Base-by-base conservation (phyloP, 2,329 filamentous ascomycete genomes). In the Nemania bipapillata region DNA sequence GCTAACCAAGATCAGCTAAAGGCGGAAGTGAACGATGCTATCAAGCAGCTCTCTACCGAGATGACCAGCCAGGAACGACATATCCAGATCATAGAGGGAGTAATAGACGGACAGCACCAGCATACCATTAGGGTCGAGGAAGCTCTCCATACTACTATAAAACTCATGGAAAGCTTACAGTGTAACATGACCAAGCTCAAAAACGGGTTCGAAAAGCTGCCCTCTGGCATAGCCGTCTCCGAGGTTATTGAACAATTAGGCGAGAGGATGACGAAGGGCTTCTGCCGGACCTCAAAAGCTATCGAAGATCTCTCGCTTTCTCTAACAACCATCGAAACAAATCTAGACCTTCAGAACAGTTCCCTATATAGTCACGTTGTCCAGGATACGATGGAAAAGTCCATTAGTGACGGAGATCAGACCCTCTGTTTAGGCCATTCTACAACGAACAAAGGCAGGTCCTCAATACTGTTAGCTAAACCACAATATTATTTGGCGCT, bases 191-290 rank as follows among this genome's bases (percentile, higher is more conserved):
- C 54, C 11, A 26, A 55, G 20, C 45, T 65, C 30, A 59, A 45
- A 24, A 20, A 35, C 24, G 17, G 17, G 4, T 17, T 65, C 28
- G 12, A 53, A 28, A 54, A 42, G 22, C 7, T 42, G 12, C 30
- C 49, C 17, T 26, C 30, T 2, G 15, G 55, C 52, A 47, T 54
- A 1, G 47, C 49, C 0, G 28, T 54, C n/a, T 6, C 12, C 20
- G 35, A 60, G 30, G 37, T 20, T 11, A 60, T 65, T 12, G 15
- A 7, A 24, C 59, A 53, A 32, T n/a, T 70, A 6, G 54, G 59
- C 17, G 52, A 60, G 52, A 63, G 11, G 20, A 45, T 61, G 4
- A 26, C 35, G 11, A 35, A 56, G 8, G 58, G 5, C 7, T 17
- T 68, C 22, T 37, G 62, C 11, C 50, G 24, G 28, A 32, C 1